Conservation (phyloP, 23 red algal genomes). For the Gracilariopsis chorda region DNA sequence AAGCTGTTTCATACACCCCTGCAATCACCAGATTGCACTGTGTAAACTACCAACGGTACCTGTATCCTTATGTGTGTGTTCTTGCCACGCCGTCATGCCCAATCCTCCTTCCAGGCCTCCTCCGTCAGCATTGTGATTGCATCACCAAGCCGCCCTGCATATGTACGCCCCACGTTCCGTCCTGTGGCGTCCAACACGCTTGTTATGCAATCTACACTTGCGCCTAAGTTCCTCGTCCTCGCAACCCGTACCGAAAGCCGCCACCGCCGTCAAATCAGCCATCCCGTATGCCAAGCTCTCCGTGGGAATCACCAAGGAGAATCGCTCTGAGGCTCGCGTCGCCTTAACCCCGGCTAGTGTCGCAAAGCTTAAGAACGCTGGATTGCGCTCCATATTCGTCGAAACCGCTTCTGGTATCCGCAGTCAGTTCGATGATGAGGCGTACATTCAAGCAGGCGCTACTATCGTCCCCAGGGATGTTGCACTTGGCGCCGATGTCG, state of each 20-base stretch:
- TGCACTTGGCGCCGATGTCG: slow-evolving; percentile 55
- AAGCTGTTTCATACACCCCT: no score
- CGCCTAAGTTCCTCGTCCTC: neutral
- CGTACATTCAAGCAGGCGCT: slow-evolving; percentile 45
- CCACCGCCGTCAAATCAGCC: neutral
- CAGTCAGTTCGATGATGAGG: slow-evolving; percentile 51
- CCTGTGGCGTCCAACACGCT: no score
- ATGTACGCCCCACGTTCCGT: no score
- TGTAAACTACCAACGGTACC: no score
- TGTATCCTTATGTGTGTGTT: no score
- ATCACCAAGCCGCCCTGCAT: no score
- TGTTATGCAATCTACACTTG: no score
- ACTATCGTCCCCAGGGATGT: slow-evolving; percentile 34
- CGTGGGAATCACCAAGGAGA: slow-evolving; percentile 50
- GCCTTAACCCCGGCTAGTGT: slow-evolving; percentile 65
- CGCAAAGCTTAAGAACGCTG: slow-evolving; percentile 33
- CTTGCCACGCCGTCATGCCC: no score
- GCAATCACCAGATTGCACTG: no score
- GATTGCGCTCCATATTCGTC: slow-evolving; percentile 27
- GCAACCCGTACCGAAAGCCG: neutral
- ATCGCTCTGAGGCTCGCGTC: slow-evolving; percentile 52
- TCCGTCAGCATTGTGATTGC: no score
- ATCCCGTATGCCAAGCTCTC: slow-evolving; percentile 65
- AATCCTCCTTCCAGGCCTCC: no score
- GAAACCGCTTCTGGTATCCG: slow-evolving; percentile 32